A percentile compares a stretch with the other conserved stretches of the same genome.
Conservation (phyloP, 2,329 filamentous ascomycete species). For the Monosporascus sp. region DNA sequence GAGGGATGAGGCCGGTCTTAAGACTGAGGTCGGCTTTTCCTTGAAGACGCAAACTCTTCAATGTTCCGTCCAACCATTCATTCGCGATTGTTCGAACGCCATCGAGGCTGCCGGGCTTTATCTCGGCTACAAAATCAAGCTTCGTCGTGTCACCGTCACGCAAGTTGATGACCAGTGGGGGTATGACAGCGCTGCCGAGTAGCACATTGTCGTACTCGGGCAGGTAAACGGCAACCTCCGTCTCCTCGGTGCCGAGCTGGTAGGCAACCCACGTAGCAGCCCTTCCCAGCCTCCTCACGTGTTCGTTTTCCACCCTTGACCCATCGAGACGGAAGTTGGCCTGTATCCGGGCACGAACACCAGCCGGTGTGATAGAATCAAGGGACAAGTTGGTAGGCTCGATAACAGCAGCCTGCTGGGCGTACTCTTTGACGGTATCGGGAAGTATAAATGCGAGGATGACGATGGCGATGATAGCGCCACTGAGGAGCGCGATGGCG, state of each 20-base stretch:
- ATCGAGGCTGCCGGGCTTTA: slow-evolving; percentile 70
- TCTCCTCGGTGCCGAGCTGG: slow-evolving; percentile 68
- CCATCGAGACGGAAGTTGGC: slow-evolving; percentile 80
- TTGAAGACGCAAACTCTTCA: slow-evolving; percentile 65
- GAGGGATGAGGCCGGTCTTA: slow-evolving; percentile 71
- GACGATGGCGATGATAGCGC: slow-evolving; percentile 63
- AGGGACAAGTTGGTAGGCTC: slow-evolving; percentile 80
- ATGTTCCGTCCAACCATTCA: slow-evolving; percentile 78
- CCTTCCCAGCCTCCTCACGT: slow-evolving; percentile 69
- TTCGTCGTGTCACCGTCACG: slow-evolving; percentile 71
- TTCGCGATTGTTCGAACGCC: slow-evolving; percentile 76
- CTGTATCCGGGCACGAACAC: slow-evolving; percentile 73
- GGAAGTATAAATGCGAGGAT: slow-evolving; percentile 76
- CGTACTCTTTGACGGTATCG: slow-evolving; percentile 77
- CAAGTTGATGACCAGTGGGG: slow-evolving; percentile 69
- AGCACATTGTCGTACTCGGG: slow-evolving; percentile 77
- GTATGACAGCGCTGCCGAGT: slow-evolving; percentile 71
- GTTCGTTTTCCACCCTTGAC: slow-evolving; percentile 63
- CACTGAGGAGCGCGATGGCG: slow-evolving; percentile 61
- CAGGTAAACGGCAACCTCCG: slow-evolving; percentile 69
- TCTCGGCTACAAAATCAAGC: slow-evolving; percentile 72
- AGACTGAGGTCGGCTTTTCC: slow-evolving; percentile 70
- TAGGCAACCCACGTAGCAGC: slow-evolving; percentile 75
- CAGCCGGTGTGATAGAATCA: slow-evolving; percentile 73
- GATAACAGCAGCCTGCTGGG: slow-evolving; percentile 74